A percentile compares a stretch with the other conserved stretches of the same genome.
Evolutionary conservation across 345 rosid genomes (phyloP).

Genomic region (Lumnitzera littorea): DNA sequence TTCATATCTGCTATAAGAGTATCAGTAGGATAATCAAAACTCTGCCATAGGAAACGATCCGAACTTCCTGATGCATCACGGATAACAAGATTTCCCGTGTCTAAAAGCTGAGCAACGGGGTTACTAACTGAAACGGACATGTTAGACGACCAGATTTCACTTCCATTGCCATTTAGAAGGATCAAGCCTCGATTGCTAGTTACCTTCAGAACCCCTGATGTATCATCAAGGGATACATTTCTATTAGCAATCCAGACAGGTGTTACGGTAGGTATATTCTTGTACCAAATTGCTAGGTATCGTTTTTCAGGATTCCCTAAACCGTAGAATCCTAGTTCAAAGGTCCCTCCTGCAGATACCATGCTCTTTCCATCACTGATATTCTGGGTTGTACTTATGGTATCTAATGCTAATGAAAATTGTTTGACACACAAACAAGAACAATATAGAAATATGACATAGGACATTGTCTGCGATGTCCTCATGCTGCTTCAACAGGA

Average conservation of each 20-base stretch:
- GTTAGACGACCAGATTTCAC: slow-evolving; percentile 7
- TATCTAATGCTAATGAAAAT: slow-evolving; percentile 7
- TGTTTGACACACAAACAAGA: too few relatives aligned
- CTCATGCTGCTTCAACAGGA: too few relatives aligned
- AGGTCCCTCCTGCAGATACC: slow-evolving; percentile 13
- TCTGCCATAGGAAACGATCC: slow-evolving; percentile 23
- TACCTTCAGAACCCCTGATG: slow-evolving; percentile 6
- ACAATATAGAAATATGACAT: too few relatives aligned
- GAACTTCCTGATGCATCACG: not conserved
- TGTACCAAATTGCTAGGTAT: slow-evolving; percentile 28
- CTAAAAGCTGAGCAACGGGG: not conserved
- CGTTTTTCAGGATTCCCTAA: slow-evolving; percentile 7
- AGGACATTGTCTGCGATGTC: too few relatives aligned
- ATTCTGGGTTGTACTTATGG: slow-evolving; percentile 6
- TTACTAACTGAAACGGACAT: not conserved
- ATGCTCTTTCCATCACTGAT: slow-evolving; percentile 21
- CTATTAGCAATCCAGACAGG: slow-evolving; percentile 23
- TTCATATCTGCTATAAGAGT: slow-evolving; percentile 34
- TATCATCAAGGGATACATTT: not conserved
- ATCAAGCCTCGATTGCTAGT: not conserved
- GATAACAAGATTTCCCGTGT: not conserved
- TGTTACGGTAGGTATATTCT: slow-evolving; percentile 7
- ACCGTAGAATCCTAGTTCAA: slow-evolving; percentile 28
- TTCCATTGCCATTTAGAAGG: not conserved
- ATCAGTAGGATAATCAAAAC: slow-evolving; percentile 39